A percentile compares a stretch with the other conserved stretches of the same genome.
phyloP scores from a whole-genome alignment of 208 protist genomes.

The Wallacemonas collosoma region DNA sequence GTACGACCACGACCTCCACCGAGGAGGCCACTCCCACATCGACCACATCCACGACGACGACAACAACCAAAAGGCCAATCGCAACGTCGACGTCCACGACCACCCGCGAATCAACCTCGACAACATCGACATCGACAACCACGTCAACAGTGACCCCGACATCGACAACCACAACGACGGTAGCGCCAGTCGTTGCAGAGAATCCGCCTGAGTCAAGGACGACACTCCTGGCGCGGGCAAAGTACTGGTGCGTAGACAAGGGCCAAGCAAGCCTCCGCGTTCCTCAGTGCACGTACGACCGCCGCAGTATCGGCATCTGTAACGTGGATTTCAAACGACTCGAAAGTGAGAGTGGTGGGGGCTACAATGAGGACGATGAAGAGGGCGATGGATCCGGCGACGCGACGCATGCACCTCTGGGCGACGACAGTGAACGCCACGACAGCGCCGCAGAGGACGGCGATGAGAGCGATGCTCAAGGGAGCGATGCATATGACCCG shows the following conservation, averaged over 20 bases:
- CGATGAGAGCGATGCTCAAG: no score
- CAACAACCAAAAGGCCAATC: not conserved
- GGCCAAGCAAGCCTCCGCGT: slow-evolving; percentile 4
- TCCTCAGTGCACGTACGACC: slow-evolving; percentile 43
- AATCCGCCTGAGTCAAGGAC: not conserved
- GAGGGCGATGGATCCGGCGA: not conserved
- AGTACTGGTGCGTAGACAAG: slow-evolving; percentile 31
- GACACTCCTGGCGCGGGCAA: slow-evolving; percentile 1
- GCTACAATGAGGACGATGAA: not conserved
- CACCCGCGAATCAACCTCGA: not conserved
- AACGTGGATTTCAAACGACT: slow-evolving; percentile 16
- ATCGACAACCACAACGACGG: not conserved
- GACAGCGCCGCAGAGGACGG: not conserved
- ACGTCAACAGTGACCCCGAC: not conserved
- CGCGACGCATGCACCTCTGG: no score
- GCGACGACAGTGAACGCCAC: not conserved
- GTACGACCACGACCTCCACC: slow-evolving; percentile 7
- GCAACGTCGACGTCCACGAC: slow-evolving; percentile 7
- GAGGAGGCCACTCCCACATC: not conserved
- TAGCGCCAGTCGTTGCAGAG: not conserved
- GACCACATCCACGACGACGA: not conserved
- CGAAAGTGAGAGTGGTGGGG: not conserved
- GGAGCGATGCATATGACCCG: no score
- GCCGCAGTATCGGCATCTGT: slow-evolving; percentile 42
- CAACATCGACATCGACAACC: slow-evolving; percentile 1